Evolutionary conservation across 352 stramenopile species (phyloP).

Genomic region (Globisporangium splendens): DNA sequence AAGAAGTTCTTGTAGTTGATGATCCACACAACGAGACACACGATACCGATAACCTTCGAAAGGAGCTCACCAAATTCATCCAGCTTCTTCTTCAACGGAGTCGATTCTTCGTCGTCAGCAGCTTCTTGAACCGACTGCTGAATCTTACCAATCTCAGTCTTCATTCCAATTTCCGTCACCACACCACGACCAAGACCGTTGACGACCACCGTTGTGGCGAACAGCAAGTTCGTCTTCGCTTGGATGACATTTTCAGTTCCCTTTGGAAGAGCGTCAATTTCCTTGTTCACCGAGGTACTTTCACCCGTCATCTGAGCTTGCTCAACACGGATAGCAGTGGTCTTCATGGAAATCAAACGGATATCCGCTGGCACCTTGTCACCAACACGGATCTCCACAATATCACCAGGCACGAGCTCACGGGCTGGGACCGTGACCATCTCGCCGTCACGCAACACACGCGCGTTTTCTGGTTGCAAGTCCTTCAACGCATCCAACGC

Average conservation of each 20-base stretch:
- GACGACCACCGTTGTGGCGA: constrained; percentile 97
- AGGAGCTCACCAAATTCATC: constrained; percentile 98
- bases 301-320: constrained; percentile 97
- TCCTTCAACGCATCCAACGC: constrained; percentile 95
- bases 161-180: constrained; percentile 95
- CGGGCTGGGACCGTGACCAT: constrained; percentile 82
- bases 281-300: constrained; percentile 91
- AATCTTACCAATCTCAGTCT: constrained; percentile 99
- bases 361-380: constrained; percentile 97
- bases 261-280: constrained; percentile 68
- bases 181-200: constrained; percentile 92
- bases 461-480: constrained; percentile 91
- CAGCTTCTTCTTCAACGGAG: constrained; percentile 96
- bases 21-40: constrained; percentile 96
- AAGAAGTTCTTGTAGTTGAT: constrained; percentile 98
- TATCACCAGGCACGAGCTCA: constrained; percentile 96
- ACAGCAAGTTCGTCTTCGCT: constrained; percentile 96
- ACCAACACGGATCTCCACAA: constrained; percentile 95
- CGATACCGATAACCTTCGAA: constrained; percentile 96
- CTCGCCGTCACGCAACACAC: constrained; percentile 83
- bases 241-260: constrained; percentile 83
- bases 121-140: constrained; percentile 91
- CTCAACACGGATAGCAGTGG: constrained; percentile 92
- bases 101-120: constrained; percentile 93
- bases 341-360: constrained; percentile 94